These are phyloP conservation scores for Penicillium digitatum DNA, from an alignment of 2,329 filamentous ascomycete species.

Conservation along the genomic window DNA sequence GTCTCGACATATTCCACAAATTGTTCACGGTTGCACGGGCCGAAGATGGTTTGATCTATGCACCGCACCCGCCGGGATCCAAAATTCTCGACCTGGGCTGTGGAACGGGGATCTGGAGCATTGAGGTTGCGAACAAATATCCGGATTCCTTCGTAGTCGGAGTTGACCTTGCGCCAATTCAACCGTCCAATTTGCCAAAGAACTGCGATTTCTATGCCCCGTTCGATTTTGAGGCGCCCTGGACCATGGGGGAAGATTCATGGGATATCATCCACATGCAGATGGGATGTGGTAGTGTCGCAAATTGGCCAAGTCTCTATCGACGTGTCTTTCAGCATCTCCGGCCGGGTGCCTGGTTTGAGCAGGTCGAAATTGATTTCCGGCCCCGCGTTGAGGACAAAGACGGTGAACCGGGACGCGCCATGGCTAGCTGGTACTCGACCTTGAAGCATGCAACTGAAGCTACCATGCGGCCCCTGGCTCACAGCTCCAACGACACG, in stretches of 20 bases:
- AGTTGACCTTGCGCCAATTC: slow-evolving; percentile 59
- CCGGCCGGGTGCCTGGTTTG: slow-evolving; percentile 70
- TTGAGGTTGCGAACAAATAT: slow-evolving; percentile 73
- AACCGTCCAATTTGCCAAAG: slow-evolving; percentile 64
- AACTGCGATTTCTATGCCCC: slow-evolving; percentile 64
- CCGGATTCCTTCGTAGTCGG: slow-evolving; percentile 57
- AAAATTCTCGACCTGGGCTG: slow-evolving; percentile 67
- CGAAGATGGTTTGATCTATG: slow-evolving; percentile 42
- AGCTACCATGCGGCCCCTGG: slow-evolving; percentile 60
- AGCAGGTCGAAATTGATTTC: slow-evolving; percentile 88
- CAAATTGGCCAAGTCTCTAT: slow-evolving; percentile 72
- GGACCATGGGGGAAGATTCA: slow-evolving; percentile 62
- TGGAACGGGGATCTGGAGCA: slow-evolving; percentile 87
- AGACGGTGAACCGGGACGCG: slow-evolving; percentile 39
- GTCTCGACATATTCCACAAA: slow-evolving; percentile 78
- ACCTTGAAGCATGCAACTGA: slow-evolving; percentile 66
- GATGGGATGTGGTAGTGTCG: slow-evolving; percentile 72
- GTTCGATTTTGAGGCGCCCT: slow-evolving; percentile 73
- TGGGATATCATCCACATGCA: slow-evolving; percentile 83
- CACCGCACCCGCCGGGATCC: slow-evolving; percentile 40
- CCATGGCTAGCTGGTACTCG: slow-evolving; percentile 65
- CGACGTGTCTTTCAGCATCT: slow-evolving; percentile 68
- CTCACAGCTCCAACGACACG: slow-evolving; percentile 58
- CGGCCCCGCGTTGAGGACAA: slow-evolving; percentile 63
- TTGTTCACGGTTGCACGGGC: slow-evolving; percentile 64